These are phyloP conservation scores for Coemansia sp. DNA, from an alignment of 192 early-diverging fungal species.

Conservation along the genomic window DNA sequence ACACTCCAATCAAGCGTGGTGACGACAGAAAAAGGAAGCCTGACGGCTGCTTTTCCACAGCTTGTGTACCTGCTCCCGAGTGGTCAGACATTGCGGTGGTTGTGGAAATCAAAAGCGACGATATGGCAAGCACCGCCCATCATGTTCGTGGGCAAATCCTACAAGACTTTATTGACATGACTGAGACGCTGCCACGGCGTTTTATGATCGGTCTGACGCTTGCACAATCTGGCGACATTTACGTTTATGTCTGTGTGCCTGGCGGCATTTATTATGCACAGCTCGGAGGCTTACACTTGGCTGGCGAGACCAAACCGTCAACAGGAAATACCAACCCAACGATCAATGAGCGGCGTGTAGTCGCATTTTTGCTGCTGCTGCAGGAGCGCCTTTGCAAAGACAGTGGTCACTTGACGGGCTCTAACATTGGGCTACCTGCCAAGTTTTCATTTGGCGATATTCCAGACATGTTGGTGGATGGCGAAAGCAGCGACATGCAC, in stretches of 20 bases:
- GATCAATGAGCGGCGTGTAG: not conserved
- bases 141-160: not conserved
- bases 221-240: not conserved
- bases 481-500: not conserved
- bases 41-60: not conserved
- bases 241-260: not conserved
- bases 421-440: not conserved
- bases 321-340: not conserved
- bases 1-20: not conserved
- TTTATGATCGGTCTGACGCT: slow-evolving; percentile 9
- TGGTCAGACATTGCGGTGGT: slow-evolving; percentile 1
- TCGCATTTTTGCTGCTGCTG: not conserved
- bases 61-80: too few relatives aligned
- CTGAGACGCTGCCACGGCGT: not conserved
- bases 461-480: not conserved
- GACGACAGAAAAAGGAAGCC: not conserved
- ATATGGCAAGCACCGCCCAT: not conserved
- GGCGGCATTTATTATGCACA: not conserved
- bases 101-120: slow-evolving; percentile 6
- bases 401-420: slow-evolving; percentile 3
- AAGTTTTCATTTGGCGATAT: not conserved
- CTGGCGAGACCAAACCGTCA: not conserved
- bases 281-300: not conserved
- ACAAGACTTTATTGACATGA: slow-evolving; percentile 3
- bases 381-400: not conserved